These are phyloP conservation scores for Candida nanaspora DNA, from an alignment of 805 yeast species.

Conservation along the genomic window DNA sequence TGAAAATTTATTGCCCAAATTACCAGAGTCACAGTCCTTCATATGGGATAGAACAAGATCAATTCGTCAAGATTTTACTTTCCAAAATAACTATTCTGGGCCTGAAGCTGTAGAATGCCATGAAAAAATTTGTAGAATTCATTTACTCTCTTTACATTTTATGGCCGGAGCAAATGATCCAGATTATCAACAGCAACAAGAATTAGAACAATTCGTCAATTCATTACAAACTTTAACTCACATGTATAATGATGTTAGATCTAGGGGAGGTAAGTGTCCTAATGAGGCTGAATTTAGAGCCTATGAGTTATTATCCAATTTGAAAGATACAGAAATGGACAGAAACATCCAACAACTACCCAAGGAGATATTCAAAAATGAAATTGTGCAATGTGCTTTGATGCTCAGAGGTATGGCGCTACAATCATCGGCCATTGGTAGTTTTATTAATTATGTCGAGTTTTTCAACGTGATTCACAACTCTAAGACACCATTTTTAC, in stretches of 20 bases:
- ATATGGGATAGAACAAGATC: slow-evolving; percentile 97
- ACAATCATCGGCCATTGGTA: slow-evolving; percentile 55
- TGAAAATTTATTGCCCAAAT: slow-evolving; percentile 48
- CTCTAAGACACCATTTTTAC: slow-evolving; percentile 50
- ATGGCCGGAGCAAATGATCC: slow-evolving; percentile 65
- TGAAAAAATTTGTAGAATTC: slow-evolving; percentile 86
- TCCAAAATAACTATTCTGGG: slow-evolving; percentile 89
- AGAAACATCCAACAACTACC: slow-evolving; percentile 70
- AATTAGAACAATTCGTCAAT: slow-evolving; percentile 87
- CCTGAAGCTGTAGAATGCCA: slow-evolving; percentile 91
- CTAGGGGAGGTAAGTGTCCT: slow-evolving; percentile 59
- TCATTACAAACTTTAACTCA: slow-evolving; percentile 84
- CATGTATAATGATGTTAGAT: slow-evolving; percentile 74
- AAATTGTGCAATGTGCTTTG: slow-evolving; percentile 62
- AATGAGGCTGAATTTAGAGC: slow-evolving; percentile 94
- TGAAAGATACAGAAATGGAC: slow-evolving; percentile 81
- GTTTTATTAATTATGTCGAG: slow-evolving; percentile 49
- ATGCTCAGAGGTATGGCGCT: slow-evolving; percentile 59
- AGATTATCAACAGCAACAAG: slow-evolving; percentile 91
- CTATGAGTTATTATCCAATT: slow-evolving; percentile 70
- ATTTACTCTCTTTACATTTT: slow-evolving; percentile 69
- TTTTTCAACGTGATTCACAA: slow-evolving; percentile 54
- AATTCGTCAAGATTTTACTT: slow-evolving; percentile 93
- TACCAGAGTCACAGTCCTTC: slow-evolving; percentile 85
- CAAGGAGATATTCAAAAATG: slow-evolving; percentile 39